phyloP scores from a whole-genome alignment of 1,284 basidiomycete genomes.

The Megacollybia platyphylla region DNA sequence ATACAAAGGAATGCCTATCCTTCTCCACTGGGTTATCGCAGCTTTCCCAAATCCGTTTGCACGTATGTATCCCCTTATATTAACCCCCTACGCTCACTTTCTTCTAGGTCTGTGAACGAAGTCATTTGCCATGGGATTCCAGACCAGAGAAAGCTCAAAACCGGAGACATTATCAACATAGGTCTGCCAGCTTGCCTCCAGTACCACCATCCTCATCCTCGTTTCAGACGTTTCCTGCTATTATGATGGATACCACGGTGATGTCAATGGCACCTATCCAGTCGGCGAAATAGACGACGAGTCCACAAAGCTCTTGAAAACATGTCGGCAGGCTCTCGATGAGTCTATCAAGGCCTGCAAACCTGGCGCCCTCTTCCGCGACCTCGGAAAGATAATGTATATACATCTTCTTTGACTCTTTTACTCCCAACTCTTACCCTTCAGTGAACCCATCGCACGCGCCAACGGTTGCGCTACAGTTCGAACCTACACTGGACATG shows the following conservation, averaged over 20 bases:
- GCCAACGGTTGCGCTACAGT: conserved; percentile 76
- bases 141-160: conserved; percentile 72
- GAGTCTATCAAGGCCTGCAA: conserved; percentile 85
- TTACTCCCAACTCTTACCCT: conserved; percentile 1
- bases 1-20: conserved; percentile 92
- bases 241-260: conserved; percentile 78
- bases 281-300: conserved; percentile 82
- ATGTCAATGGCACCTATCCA: conserved; percentile 85
- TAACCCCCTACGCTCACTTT: conserved; percentile 1
- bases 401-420: conserved; percentile 15
- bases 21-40: conserved; percentile 86
- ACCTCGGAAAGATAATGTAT: conserved; percentile 73
- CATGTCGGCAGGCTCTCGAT: conserved; percentile 72
- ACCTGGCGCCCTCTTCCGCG: conserved; percentile 78
- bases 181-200: conserved; percentile 26
- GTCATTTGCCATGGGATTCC: conserved; percentile 96
- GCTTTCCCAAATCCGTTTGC: conserved; percentile 95
- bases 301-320: conserved; percentile 69
- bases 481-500: conserved; percentile 84
- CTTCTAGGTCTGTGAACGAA: conserved; percentile 78
- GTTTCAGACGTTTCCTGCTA: conserved; percentile 48
- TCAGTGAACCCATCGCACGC: conserved; percentile 72
- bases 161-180: conserved; percentile 91
- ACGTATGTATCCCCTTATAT: conserved; percentile 42
- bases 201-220: conserved; percentile 7